phyloP scores from a whole-genome alignment of 805 yeast species.

The Yarrowia sp. region DNA sequence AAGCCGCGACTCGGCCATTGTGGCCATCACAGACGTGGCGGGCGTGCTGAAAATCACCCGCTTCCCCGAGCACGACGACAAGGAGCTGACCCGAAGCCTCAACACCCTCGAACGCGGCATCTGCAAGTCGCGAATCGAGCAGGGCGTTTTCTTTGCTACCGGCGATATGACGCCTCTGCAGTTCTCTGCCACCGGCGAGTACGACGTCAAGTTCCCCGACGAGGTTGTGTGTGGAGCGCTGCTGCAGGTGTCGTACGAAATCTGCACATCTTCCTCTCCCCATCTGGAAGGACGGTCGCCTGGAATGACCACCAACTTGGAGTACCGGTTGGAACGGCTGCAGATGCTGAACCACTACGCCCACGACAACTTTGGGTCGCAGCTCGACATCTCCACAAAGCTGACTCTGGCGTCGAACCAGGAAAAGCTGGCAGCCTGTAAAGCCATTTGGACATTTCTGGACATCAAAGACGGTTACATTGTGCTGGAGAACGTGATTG shows the following conservation, averaged over 20 bases:
- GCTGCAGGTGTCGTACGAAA: slow-evolving; percentile 59
- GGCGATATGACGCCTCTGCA: slow-evolving; percentile 52
- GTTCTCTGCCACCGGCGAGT: slow-evolving; percentile 56
- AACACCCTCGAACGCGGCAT: slow-evolving; percentile 49
- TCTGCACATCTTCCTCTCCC: slow-evolving; percentile 61
- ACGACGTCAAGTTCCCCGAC: slow-evolving; percentile 55
- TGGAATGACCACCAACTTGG: slow-evolving; percentile 60
- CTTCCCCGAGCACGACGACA: slow-evolving; percentile 46
- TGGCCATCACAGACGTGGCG: slow-evolving; percentile 58
- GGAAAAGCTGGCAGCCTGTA: slow-evolving; percentile 31
- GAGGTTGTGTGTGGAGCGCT: slow-evolving; percentile 62
- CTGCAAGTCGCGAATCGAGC: slow-evolving; percentile 78
- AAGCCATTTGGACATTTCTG: slow-evolving; percentile 35
- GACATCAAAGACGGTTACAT: slow-evolving; percentile 8
- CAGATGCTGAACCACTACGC: slow-evolving; percentile 53
- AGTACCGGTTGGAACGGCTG: slow-evolving; percentile 54
- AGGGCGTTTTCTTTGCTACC: slow-evolving; percentile 72
- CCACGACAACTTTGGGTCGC: slow-evolving; percentile 50
- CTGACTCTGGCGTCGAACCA: slow-evolving; percentile 40
- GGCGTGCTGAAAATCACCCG: slow-evolving; percentile 71
- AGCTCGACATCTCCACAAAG: slow-evolving; percentile 35
- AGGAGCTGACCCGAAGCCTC: slow-evolving; percentile 40
- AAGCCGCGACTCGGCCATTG: slow-evolving; percentile 56
- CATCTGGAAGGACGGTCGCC: slow-evolving; percentile 64
- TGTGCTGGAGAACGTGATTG: slow-evolving; percentile 16